These are phyloP conservation scores for Fusarium hainanense DNA, from an alignment of 2,329 filamentous ascomycete genomes.

Conservation along the genomic window DNA sequence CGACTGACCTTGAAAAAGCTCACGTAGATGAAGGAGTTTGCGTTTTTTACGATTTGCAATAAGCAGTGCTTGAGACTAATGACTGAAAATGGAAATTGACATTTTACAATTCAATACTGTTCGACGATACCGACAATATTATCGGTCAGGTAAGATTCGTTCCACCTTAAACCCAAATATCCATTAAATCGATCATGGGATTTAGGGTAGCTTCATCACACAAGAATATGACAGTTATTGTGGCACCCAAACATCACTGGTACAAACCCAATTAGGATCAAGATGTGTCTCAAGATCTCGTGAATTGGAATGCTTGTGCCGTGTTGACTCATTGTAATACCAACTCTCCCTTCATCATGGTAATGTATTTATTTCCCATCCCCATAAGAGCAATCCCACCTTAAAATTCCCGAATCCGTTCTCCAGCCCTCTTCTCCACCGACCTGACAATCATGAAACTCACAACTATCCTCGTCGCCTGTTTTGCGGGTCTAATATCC, in stretches of 20 bases:
- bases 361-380: not conserved
- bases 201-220: too few species aligned
- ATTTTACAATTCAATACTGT: too few species aligned
- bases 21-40: too few species aligned
- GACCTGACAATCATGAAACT: not conserved
- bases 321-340: not conserved
- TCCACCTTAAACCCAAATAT: too few species aligned
- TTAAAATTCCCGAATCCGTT: too few species aligned
- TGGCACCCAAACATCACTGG: not conserved
- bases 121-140: too few species aligned
- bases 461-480: not conserved
- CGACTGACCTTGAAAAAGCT: too few species aligned
- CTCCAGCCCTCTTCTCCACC: accelerated
- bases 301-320: not conserved
- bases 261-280: not conserved
- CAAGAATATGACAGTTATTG: not conserved
- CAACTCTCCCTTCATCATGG: not conserved
- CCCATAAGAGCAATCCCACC: accelerated
- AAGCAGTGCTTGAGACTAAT: too few species aligned
- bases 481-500: not conserved
- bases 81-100: too few species aligned
- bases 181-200: too few species aligned
- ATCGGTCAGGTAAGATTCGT: too few species aligned
- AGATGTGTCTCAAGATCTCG: not conserved
- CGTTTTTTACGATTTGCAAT: accelerated